phyloP scores from a whole-genome alignment of 306 rosid genomes.

The Medicago truncatula region MtrunA17r5.0-ANR NC_053049.1:31922001-31922500 shows the following conservation, averaged over 20 bases:
- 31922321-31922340: too few relatives aligned
- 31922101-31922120: constrained; percentile 37
- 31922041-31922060: not conserved
- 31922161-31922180: constrained; percentile 59
- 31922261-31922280: too few relatives aligned
- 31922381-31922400: too few relatives aligned
- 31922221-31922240: constrained; percentile 64
- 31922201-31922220: constrained; percentile 74
- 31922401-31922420: too few relatives aligned
- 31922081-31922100: not conserved
- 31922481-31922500: too few relatives aligned
- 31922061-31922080: not conserved
- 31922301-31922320: not conserved
- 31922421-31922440: too few relatives aligned
- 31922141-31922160: constrained; percentile 55
- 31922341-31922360: too few relatives aligned
- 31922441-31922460: too few relatives aligned
- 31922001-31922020: not conserved
- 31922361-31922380: too few relatives aligned
- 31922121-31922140: constrained; percentile 61
- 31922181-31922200: constrained; percentile 77
- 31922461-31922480: too few relatives aligned
- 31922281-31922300: not conserved
- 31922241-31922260: not conserved
- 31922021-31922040: constrained; percentile 27